Conservation (phyloP, 352 stramenopile species). For the Pythium rishiriense region DNA sequence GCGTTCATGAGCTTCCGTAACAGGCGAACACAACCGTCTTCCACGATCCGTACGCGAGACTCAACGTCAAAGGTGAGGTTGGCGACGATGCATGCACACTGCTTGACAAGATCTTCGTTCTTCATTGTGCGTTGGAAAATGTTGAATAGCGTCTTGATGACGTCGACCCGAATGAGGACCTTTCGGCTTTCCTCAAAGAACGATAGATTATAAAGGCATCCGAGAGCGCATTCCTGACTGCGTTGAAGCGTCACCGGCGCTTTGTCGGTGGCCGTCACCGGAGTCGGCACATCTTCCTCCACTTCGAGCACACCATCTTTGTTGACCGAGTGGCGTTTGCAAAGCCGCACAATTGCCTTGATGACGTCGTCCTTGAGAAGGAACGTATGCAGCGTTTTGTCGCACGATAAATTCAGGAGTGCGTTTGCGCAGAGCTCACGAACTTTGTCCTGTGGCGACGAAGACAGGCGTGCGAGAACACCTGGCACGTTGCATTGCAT, state of each 20-base stretch:
- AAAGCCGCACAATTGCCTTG: conserved; percentile 64
- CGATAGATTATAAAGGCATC: conserved; percentile 81
- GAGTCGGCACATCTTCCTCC: conserved; percentile 44
- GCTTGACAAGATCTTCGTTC: conserved; percentile 65
- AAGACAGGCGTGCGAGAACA: conserved; percentile 50
- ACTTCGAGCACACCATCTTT: conserved; percentile 51
- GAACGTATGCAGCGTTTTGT: conserved; percentile 62
- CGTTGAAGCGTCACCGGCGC: conserved; percentile 44
- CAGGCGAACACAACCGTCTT: conserved; percentile 62
- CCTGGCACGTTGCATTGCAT: conserved; percentile 67
- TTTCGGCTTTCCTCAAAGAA: conserved; percentile 68
- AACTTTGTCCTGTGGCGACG: conserved; percentile 48
- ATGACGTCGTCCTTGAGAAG: conserved; percentile 76
- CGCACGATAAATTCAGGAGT: conserved; percentile 81
- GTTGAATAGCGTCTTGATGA: conserved; percentile 59
- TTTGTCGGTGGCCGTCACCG: conserved; percentile 39
- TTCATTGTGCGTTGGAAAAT: conserved; percentile 71
- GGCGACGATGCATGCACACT: conserved; percentile 60
- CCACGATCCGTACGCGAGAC: conserved; percentile 54
- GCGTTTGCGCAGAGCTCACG: conserved; percentile 74
- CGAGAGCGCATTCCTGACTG: conserved; percentile 70
- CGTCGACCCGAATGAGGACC: conserved; percentile 56
- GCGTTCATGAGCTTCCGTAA: conserved; percentile 69
- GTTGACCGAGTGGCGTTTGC: conserved; percentile 45
- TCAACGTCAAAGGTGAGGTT: conserved; percentile 80